Base-by-base conservation (phyloP, 129 eudicot species). In the Kitagawia praeruptora region DNA sequence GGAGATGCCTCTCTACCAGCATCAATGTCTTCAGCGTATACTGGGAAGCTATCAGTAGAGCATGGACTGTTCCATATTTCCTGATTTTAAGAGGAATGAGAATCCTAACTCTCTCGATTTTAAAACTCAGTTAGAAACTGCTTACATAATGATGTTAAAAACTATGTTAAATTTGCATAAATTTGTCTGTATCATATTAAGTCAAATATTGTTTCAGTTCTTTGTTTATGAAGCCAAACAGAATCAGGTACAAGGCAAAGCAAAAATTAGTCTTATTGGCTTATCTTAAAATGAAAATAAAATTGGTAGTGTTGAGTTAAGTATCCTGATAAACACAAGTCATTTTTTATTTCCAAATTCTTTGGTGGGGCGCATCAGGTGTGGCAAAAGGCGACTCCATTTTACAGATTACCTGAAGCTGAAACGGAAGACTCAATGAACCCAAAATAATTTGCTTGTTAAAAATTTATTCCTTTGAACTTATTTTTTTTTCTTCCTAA, bases 1-100 rank as follows among this genome's bases (percentile, higher is more conserved):
- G 98, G 98, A 83, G 98, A 93, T 79, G 88, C 82, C 73, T 87
- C 89, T 42, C 79, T 81, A 34, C 98, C 97, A 71, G 93, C 97
- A 87, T 91, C 96, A 80, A 93, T 93, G 46, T 93, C 96, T 85
- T 93, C 98, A 31, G 98, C 97, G 85, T 91, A 91, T 23, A 87
- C 82, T 7, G 93, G 98, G 73, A 93, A 93, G 82, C 97, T 91
- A 78, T 91, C 98, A 83, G 91, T 88, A 74, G 98, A 90, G 86
- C 88, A 93, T 53, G 98, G 97, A 77, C 98, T 85, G 44, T 93
- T 93, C 98, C 97, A 93, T 83, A 93, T 93, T 90, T 93, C 98
- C 98, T 91, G 87, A 74, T 28, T 27, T 81, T 54, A 67, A 80
- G 47, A 69, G 80, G 58, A 76, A 40, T 61, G 69, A 21, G 38